Evolutionary conservation across 345 rosid species (phyloP).

Genomic region (Mercurialis annua): DNA sequence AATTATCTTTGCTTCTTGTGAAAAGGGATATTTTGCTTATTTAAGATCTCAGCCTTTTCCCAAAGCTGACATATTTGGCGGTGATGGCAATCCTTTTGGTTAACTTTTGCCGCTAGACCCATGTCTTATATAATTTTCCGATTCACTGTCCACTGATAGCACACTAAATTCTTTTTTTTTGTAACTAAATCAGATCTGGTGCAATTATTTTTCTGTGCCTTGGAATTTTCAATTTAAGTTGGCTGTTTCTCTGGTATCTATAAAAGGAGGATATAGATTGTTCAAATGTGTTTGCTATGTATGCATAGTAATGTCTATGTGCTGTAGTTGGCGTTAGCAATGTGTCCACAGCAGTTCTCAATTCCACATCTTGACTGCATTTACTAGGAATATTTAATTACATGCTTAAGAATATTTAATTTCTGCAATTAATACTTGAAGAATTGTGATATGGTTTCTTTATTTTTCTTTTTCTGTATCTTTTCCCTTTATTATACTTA

Average conservation of each 20-base stretch:
- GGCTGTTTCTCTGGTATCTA: neutral
- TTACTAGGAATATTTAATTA: neutral
- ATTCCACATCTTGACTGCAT: neutral
- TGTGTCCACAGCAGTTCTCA: neutral
- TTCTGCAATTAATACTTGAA: constrained; percentile 3
- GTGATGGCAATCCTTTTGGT: too few relatives aligned
- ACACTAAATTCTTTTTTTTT: too few relatives aligned
- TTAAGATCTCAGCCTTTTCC: too few relatives aligned
- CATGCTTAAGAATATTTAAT: constrained; percentile 3
- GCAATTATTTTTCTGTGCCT: neutral
- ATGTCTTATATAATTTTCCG: too few relatives aligned
- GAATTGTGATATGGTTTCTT: neutral
- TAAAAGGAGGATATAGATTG: neutral
- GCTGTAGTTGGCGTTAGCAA: neutral
- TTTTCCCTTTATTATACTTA: neutral
- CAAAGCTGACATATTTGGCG: too few relatives aligned
- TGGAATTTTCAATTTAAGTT: neutral
- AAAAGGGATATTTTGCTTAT: too few relatives aligned
- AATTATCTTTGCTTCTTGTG: too few relatives aligned
- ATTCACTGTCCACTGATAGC: too few relatives aligned
- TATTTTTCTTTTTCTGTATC: neutral
- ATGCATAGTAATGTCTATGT: neutral
- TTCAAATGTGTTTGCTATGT: neutral
- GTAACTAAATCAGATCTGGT: neutral
- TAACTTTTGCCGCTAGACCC: too few relatives aligned